Evolutionary conservation across 2,329 filamentous ascomycete species (phyloP), one percentile per base, ranked within the genome.

Genomic region (Claviceps lovelessii): DNA sequence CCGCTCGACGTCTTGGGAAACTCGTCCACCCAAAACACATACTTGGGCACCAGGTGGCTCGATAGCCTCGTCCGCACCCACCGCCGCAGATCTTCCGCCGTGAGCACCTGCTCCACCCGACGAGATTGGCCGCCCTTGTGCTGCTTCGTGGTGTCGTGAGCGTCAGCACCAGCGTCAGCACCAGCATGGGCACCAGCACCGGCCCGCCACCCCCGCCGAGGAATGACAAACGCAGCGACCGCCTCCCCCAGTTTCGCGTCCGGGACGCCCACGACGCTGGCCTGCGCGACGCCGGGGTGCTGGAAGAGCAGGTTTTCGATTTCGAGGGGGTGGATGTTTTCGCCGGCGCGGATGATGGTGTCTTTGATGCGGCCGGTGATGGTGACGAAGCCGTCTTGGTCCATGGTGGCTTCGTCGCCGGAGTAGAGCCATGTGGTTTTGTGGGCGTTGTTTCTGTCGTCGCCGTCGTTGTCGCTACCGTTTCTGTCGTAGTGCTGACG

Each of bases 341-440:
- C 93, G 29, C 93, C 93, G 33, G 88, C 91, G 31, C 89, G 81
- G 65, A 97, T 97, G 62, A 98, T 96, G 54, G 97, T 71, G 66
- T 98, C 93, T 70, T 97, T 97, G 65, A 95, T 91, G 17, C 90
- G 78, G 3, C 90, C 89, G 0, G 90, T 96, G 64, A 97, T 95
- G 61, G 80, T 79, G 2, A 96, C 80, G 65, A 90, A 97, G 2
- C 91, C 93, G 33, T 90, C 77, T 5, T 70, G 75, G 58, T 94
- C 88, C 79, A 97, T 94, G 53, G 75, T 72, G 2, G 90, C 93
- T 73, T 97, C 91, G 64, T 98, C 93, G 23, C 93, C 93, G 0
- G 86, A 94, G 69, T 86, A 76, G 86, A 97, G 93, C 91, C 91
- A 97, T 19, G 85, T 65, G 49, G 76, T 79, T 6, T 76, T 19